A percentile compares a stretch with the other conserved stretches of the same genome.
These are phyloP conservation scores for Geopyxis carbonaria DNA, from an alignment of 495 filamentous ascomycete genomes.

Conservation along the genomic window DNA sequence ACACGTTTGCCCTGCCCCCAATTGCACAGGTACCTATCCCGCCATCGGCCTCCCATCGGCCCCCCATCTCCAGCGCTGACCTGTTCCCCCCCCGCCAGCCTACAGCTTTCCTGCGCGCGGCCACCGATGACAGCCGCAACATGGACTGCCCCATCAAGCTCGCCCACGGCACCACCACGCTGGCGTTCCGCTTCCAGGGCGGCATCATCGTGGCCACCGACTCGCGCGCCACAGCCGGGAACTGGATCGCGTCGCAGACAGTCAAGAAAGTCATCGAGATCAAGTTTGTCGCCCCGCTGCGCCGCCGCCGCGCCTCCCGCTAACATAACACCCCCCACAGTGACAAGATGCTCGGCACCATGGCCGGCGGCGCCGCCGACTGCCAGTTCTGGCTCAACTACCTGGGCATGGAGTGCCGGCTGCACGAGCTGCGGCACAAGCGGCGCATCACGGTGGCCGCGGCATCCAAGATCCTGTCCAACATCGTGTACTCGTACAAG, in stretches of 20 bases:
- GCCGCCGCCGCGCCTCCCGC: background rate
- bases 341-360: slow-evolving; percentile 68
- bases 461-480: slow-evolving; percentile 94
- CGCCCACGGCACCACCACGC: slow-evolving; percentile 96
- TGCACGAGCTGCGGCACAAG: slow-evolving; percentile 98
- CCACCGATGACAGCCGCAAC: slow-evolving; percentile 93
- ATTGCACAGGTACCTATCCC: slow-evolving; percentile 53
- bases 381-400: slow-evolving; percentile 99
- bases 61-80: background rate
- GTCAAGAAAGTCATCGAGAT: slow-evolving; percentile 99
- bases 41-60: background rate
- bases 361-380: slow-evolving; percentile 97
- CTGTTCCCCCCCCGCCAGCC: slow-evolving; percentile 8
- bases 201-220: slow-evolving; percentile 97
- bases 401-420: slow-evolving; percentile 94
- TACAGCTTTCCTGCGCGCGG: slow-evolving; percentile 80
- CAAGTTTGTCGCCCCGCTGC: slow-evolving; percentile 38
- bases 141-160: slow-evolving; percentile 96
- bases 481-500: slow-evolving; percentile 96
- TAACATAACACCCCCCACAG: slow-evolving; percentile 5
- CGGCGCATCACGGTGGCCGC: slow-evolving; percentile 94
- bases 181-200: slow-evolving; percentile 92
- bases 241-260: slow-evolving; percentile 98
- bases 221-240: slow-evolving; percentile 86
- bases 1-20: slow-evolving; percentile 89